A percentile compares a stretch with the other conserved stretches of the same genome.
Evolutionary conservation across 1,139 yeast genomes (phyloP).

Genomic region (Pneumocystis murina): DNA sequence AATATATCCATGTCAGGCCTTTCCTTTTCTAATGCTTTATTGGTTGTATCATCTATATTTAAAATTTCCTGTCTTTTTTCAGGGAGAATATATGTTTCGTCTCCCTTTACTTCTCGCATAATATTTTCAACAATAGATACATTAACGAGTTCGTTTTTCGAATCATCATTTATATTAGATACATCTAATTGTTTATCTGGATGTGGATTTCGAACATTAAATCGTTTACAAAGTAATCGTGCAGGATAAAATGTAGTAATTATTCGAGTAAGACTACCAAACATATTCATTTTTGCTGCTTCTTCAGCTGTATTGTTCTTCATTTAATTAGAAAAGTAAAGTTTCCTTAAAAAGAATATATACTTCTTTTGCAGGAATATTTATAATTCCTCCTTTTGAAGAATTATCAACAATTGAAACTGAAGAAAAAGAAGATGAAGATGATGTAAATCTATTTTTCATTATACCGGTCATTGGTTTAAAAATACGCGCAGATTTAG

Average conservation of each 20-base stretch:
- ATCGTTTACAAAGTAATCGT: slow-evolving; percentile 20
- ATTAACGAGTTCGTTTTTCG: not conserved
- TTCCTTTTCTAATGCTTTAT: not conserved
- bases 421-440: slow-evolving; percentile 2
- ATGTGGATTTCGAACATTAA: slow-evolving; percentile 14
- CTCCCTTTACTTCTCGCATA: not conserved
- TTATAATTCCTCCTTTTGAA: not conserved
- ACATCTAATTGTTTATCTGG: not conserved
- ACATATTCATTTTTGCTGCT: slow-evolving; percentile 18
- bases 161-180: not conserved
- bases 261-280: slow-evolving; percentile 19
- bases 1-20: not conserved
- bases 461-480: slow-evolving; percentile 20
- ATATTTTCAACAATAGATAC: not conserved
- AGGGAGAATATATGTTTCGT: not conserved
- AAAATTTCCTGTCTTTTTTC: not conserved
- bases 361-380: not conserved
- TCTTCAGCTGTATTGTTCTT: slow-evolving; percentile 10
- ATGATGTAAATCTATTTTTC: slow-evolving; percentile 18
- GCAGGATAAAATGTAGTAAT: slow-evolving; percentile 18
- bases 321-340: not conserved
- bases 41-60: not conserved
- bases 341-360: not conserved
- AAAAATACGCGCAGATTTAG: slow-evolving; percentile 20
- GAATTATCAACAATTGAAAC: not conserved